Conservation (phyloP, 192 early-diverging fungal genomes). For the Haplosporangium gracile region DNA sequence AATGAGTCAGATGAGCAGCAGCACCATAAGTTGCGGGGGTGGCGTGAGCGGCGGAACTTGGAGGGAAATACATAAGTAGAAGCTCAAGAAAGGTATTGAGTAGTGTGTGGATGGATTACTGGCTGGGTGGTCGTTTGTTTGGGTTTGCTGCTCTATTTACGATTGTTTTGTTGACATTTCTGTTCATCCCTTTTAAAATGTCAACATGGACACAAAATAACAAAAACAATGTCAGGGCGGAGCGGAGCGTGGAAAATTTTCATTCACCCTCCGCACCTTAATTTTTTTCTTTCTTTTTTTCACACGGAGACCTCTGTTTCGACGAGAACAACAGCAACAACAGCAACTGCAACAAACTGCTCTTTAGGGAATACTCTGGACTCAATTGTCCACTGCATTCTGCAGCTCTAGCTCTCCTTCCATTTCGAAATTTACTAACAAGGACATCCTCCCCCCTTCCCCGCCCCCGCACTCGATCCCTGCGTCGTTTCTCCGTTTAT, state of each 20-base stretch:
- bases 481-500: not conserved
- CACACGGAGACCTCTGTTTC: not conserved
- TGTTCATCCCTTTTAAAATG: not conserved
- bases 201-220: not conserved
- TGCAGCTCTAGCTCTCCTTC: too few relatives aligned
- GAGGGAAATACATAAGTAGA: not conserved
- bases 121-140: too few relatives aligned
- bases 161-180: not conserved
- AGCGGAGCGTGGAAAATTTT: slow-evolving; percentile 6
- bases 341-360: not conserved
- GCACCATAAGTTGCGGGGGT: slow-evolving; percentile 4
- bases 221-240: not conserved
- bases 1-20: slow-evolving; percentile 16
- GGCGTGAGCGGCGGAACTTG: not conserved
- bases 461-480: not conserved
- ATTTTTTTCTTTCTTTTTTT: slow-evolving; percentile 18
- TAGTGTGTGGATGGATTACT: not conserved
- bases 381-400: not conserved
- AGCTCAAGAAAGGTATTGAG: not conserved
- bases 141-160: not conserved
- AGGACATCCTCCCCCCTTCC: not conserved
- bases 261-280: not conserved
- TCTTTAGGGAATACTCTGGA: not conserved
- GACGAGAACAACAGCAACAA: not conserved
- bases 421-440: not conserved